A percentile compares a stretch with the other conserved stretches of the same genome.
phyloP scores from a whole-genome alignment of 139 green algal species.

The Chlamydomonas sp. region DNA sequence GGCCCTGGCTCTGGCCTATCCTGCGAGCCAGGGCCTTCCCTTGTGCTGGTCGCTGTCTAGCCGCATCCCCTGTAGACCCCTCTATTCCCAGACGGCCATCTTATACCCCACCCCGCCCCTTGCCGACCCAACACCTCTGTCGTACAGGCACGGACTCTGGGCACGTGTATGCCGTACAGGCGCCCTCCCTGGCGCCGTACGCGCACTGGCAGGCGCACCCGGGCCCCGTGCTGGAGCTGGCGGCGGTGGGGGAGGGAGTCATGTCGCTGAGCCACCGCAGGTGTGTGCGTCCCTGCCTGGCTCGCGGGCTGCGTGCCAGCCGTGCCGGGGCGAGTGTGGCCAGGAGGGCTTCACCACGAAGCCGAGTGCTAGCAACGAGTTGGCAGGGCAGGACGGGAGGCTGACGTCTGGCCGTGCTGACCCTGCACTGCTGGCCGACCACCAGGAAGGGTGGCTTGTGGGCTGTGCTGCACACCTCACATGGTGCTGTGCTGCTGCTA shows the following conservation, averaged over 20 bases:
- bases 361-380: no score
- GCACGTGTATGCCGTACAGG: conserved; percentile 49
- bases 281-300: background rate
- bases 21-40: no score
- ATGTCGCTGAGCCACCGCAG: conserved; percentile 48
- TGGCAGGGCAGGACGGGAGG: no score
- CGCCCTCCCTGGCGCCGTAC: conserved; percentile 59
- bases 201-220: conserved; percentile 50
- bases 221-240: conserved; percentile 52
- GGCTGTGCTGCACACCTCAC: conserved; percentile 29
- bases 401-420: no score
- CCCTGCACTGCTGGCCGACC: no score
- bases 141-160: conserved; percentile 56
- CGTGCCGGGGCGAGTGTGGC: no score
- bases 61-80: no score
- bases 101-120: background rate
- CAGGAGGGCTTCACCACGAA: no score
- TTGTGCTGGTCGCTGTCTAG: no score
- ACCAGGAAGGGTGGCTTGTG: no score
- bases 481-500: background rate
- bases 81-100: background rate
- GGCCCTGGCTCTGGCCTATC: no score
- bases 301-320: background rate
- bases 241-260: conserved; percentile 51
- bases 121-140: background rate